These are phyloP conservation scores for Biscogniauxia mediterranea DNA, from an alignment of 2,329 filamentous ascomycete species.

Conservation along the genomic window DNA sequence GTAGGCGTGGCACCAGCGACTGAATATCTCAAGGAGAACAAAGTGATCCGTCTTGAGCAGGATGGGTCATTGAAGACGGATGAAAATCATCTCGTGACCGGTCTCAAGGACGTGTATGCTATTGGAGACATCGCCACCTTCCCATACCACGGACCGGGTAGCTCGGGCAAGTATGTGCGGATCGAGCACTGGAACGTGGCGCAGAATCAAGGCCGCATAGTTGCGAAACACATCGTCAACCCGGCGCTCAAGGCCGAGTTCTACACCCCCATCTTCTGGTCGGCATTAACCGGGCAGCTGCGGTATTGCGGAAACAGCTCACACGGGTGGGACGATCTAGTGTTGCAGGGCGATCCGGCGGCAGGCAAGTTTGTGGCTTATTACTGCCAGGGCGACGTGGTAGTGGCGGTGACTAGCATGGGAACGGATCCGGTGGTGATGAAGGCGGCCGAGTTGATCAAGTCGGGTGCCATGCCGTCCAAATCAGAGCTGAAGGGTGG, in stretches of 20 bases:
- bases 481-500: constrained; percentile 75
- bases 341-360: constrained; percentile 73
- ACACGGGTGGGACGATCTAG: constrained; percentile 80
- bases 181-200: constrained; percentile 99
- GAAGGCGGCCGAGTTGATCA: constrained; percentile 83
- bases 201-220: constrained; percentile 83
- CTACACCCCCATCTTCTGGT: constrained; percentile 97
- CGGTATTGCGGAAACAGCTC: constrained; percentile 89
- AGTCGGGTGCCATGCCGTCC: constrained; percentile 73
- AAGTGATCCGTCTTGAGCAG: constrained; percentile 65
- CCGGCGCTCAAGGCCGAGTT: constrained; percentile 59
- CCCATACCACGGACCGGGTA: constrained; percentile 88
- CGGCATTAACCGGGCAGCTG: constrained; percentile 82
- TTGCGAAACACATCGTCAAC: constrained; percentile 73
- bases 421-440: constrained; percentile 82
- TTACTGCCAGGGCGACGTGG: constrained; percentile 80
- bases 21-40: constrained; percentile 73
- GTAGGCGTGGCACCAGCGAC: constrained; percentile 88
- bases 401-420: constrained; percentile 91
- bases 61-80: constrained; percentile 87
- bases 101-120: constrained; percentile 81
- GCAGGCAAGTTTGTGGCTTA: constrained; percentile 85
- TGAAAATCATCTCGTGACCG: constrained; percentile 73
- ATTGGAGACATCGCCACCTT: constrained; percentile 94
- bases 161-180: constrained; percentile 68